These are phyloP conservation scores for Microdochium paspali DNA, from an alignment of 2,329 filamentous ascomycete genomes.

Conservation along the genomic window DNA sequence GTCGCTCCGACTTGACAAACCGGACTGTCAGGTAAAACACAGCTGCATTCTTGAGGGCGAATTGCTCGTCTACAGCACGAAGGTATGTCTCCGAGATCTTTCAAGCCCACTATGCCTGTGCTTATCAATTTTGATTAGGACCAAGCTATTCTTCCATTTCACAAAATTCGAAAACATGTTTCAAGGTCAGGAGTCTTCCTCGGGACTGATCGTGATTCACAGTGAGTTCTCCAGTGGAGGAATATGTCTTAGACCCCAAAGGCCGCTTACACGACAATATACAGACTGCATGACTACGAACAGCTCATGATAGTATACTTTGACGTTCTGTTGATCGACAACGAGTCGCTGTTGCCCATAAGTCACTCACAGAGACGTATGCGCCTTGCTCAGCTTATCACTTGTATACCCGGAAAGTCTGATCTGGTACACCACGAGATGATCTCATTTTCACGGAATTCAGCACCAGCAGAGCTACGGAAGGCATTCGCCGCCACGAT, in stretches of 20 bases:
- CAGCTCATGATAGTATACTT: conserved; percentile 56
- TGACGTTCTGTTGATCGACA: conserved; percentile 45
- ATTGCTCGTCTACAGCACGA: conserved; percentile 66
- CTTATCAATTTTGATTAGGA: conserved; percentile 24
- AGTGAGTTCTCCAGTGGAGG: conserved; percentile 29
- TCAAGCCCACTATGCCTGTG: background rate
- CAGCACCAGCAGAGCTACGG: conserved; percentile 45
- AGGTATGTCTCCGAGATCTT: conserved; percentile 21
- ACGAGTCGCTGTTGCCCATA: conserved; percentile 37
- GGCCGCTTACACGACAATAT: conserved; percentile 8
- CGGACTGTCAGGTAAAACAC: conserved; percentile 47
- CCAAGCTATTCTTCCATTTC: conserved; percentile 60
- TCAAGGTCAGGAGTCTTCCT: conserved; percentile 61
- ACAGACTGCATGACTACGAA: conserved; percentile 38
- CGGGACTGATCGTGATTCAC: conserved; percentile 59
- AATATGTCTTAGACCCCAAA: background rate
- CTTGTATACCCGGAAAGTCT: conserved; percentile 47
- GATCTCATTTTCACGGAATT: conserved; percentile 52
- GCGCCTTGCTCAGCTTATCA: conserved; percentile 46
- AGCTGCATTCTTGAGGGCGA: conserved; percentile 79
- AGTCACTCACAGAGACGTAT: conserved; percentile 51
- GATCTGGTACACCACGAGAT: conserved; percentile 57
- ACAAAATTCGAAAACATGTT: conserved; percentile 76
- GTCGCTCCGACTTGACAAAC: conserved; percentile 51
- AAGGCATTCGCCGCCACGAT: conserved; percentile 61